phyloP scores from a whole-genome alignment of 169 alveolate species.

The Eimeria necatrix region DNA sequence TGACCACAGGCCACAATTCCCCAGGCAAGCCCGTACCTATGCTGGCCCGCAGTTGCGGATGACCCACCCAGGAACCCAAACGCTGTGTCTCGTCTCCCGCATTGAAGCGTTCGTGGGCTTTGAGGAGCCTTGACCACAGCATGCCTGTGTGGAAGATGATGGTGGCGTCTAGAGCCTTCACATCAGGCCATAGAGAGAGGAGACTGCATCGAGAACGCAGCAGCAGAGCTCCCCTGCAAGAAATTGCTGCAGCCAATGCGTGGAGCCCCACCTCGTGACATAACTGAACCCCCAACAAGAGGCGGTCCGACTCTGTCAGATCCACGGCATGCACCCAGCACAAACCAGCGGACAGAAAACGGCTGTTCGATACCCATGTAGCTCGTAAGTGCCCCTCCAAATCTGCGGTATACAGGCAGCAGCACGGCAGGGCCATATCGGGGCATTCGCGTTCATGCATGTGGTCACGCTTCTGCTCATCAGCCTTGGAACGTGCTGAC shows the following conservation, averaged over 20 bases:
- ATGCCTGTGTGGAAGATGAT: conserved; percentile 65
- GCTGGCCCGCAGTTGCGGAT: conserved; percentile 60
- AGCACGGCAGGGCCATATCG: conserved; percentile 24
- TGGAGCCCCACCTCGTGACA: conserved; percentile 74
- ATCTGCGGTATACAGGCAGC: conserved; percentile 52
- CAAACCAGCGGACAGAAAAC: conserved; percentile 64
- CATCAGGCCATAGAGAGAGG: conserved; percentile 48
- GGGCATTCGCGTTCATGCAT: not conserved
- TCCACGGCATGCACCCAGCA: conserved; percentile 57
- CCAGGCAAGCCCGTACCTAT: conserved; percentile 61
- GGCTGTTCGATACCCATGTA: conserved; percentile 30
- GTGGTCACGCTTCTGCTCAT: not conserved
- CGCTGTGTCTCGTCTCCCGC: conserved; percentile 67
- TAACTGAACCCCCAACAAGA: conserved; percentile 59
- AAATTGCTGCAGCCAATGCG: conserved; percentile 68
- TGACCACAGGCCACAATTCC: conserved; percentile 67
- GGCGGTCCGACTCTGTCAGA: conserved; percentile 57
- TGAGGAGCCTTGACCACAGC: conserved; percentile 59
- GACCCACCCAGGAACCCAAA: conserved; percentile 59
- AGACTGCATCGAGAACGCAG: conserved; percentile 44
- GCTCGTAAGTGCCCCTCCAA: conserved; percentile 67
- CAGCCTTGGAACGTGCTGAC: not conserved
- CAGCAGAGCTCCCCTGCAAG: conserved; percentile 53
- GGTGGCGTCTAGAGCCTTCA: conserved; percentile 62
- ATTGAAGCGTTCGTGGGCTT: conserved; percentile 60